A percentile compares a stretch with the other conserved stretches of the same genome.
Conservation (phyloP, 2,329 filamentous ascomycete species). For the Botryotinia globosa region DNA sequence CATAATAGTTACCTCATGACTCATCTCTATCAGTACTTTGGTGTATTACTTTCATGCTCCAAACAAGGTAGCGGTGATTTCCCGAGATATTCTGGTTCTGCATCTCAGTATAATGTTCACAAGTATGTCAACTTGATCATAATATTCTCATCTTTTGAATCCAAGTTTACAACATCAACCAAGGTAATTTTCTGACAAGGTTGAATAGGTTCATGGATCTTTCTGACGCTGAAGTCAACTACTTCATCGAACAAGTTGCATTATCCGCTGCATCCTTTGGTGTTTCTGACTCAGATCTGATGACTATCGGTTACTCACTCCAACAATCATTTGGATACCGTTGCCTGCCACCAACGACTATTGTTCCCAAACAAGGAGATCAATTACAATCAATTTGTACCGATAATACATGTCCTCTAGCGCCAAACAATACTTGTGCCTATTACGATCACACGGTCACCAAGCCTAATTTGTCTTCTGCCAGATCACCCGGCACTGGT, state of each 20-base stretch:
- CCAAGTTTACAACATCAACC: neutral
- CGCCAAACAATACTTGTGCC: constrained; percentile 46
- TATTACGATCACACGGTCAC: constrained; percentile 40
- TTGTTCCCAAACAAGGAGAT: constrained; percentile 46
- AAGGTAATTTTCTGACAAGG: constrained; percentile 11
- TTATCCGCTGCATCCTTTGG: constrained; percentile 57
- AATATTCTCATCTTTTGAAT: neutral
- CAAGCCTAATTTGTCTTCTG: constrained; percentile 17
- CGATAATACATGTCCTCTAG: constrained; percentile 48
- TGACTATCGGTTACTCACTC: constrained; percentile 49
- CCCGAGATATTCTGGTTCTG: constrained; percentile 47
- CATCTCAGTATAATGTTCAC: constrained; percentile 53
- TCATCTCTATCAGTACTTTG: constrained; percentile 62
- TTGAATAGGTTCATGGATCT: constrained; percentile 53
- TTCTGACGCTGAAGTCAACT: constrained; percentile 49
- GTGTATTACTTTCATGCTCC: constrained; percentile 55
- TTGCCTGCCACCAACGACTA: constrained; percentile 48
- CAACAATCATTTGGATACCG: constrained; percentile 50
- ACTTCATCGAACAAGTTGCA: constrained; percentile 59
- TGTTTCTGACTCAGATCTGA: constrained; percentile 52
- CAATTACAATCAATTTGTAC: constrained; percentile 57
- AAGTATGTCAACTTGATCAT: constrained; percentile 37
- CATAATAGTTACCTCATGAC: constrained; percentile 49
- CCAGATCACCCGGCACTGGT: neutral
- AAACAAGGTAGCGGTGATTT: constrained; percentile 49